Base-by-base conservation (phyloP, 2,329 filamentous ascomycete species). In the Epichloe uncinata region DNA sequence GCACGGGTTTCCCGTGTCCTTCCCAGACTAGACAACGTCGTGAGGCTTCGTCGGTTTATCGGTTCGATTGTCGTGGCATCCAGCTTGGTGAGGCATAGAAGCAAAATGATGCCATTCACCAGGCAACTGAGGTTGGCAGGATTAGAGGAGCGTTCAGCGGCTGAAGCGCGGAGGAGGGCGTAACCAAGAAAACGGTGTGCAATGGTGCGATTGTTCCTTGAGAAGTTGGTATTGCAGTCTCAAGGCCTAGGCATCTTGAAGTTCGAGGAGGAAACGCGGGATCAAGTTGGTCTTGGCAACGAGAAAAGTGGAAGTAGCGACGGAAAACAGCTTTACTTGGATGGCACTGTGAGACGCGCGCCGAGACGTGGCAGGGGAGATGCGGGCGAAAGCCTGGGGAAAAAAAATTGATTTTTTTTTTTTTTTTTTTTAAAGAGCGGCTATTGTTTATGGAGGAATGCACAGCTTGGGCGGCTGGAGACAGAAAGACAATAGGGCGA, bases 361-460 rank as follows among this genome's bases (percentile, higher is more conserved):
- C 47, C 41, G 35, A 38, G 47, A 44, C 26, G 47, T 49, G 50
- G 48, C 47, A 36, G 48, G 44, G 22, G 8, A 43, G 13, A 42
- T 42, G 37, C 13, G n/a, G 38, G 16, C 41, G 4, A 9, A 38
- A 5, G 8, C 20, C 30, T 13, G 12, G 4, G 16, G 8, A 30
- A 22, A 18, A 9, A 30, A 30, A 30, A n/a, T n/a, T n/a, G n/a
- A n/a, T n/a, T n/a, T n/a, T n/a, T n/a, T n/a, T n/a, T n/a, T n/a
- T n/a, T n/a, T n/a, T n/a, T n/a, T n/a, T n/a, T n/a, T n/a, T n/a
- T n/a, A n/a, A 46, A n/a, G 37, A 44, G 44, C 41, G 37, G 40
- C 43, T 52, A 43, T 52, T 49, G 50, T 43, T 15, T 18, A 18
- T 15, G 38, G 20, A 37, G 50, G 47, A 52, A 49, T 49, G 50